Percentiles rank a stretch among this genome's conserved stretches.
phyloP scores from a whole-genome alignment of 2,329 filamentous ascomycete genomes.

The Rutstroemia sp. region DNA sequence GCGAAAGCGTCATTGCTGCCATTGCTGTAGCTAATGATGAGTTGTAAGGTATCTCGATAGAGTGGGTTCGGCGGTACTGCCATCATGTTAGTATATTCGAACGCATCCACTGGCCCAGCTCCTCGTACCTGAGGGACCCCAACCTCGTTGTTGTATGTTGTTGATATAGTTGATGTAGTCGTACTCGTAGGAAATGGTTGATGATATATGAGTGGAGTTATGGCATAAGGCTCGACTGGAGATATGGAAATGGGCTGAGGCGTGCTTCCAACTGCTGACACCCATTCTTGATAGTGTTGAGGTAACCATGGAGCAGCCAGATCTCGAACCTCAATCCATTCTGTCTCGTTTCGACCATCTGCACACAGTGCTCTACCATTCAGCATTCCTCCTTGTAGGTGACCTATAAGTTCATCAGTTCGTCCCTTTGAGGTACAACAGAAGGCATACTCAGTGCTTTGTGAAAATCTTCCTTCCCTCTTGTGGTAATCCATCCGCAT shows the following conservation, averaged over 20 bases:
- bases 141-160: not conserved
- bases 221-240: too few species aligned
- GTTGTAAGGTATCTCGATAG: too few species aligned
- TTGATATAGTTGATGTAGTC: not conserved
- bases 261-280: not conserved
- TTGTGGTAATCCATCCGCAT: slow-evolving; percentile 20
- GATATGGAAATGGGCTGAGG: too few species aligned
- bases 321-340: slow-evolving; percentile 12
- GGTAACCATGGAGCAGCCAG: not conserved
- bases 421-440: not conserved
- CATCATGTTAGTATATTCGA: too few species aligned
- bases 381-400: slow-evolving; percentile 17
- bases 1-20: too few species aligned
- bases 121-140: too few species aligned
- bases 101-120: too few species aligned
- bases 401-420: slow-evolving; percentile 8
- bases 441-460: slow-evolving; percentile 1
- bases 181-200: not conserved
- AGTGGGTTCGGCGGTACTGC: too few species aligned
- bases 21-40: too few species aligned
- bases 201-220: not conserved
- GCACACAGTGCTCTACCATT: slow-evolving; percentile 15
- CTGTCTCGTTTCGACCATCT: slow-evolving; percentile 22
- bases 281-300: not conserved
- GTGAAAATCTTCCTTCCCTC: slow-evolving; percentile 17